Evolutionary conservation across 2,329 filamentous ascomycete genomes (phyloP).

Genomic region (Fusarium stilboides): DNA sequence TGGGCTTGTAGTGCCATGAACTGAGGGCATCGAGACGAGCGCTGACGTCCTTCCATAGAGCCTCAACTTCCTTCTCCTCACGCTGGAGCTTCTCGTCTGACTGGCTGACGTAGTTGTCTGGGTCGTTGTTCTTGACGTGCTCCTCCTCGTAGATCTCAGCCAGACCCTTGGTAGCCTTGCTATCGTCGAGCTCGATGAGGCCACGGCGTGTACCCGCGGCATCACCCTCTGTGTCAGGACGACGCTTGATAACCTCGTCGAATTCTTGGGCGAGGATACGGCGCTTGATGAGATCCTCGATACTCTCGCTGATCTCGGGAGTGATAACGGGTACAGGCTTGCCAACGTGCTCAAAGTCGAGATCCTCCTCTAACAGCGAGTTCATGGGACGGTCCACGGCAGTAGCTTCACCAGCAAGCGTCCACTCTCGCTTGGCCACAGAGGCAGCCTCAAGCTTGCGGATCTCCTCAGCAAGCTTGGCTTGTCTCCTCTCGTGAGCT

Average conservation of each 20-base stretch:
- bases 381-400: constrained; percentile 88
- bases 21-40: constrained; percentile 88
- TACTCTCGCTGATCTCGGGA: constrained; percentile 88
- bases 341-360: constrained; percentile 95
- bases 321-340: constrained; percentile 97
- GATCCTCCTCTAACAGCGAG: constrained; percentile 92
- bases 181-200: constrained; percentile 86
- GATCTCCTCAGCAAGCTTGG: constrained; percentile 90
- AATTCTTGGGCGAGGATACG: constrained; percentile 92
- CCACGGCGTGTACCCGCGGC: constrained; percentile 76
- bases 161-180: constrained; percentile 87
- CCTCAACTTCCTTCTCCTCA: constrained; percentile 86
- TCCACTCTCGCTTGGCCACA: constrained; percentile 92
- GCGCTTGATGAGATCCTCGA: constrained; percentile 94
- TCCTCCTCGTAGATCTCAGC: constrained; percentile 97
- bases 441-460: constrained; percentile 90
- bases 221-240: constrained; percentile 79
- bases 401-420: constrained; percentile 87
- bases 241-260: constrained; percentile 88
- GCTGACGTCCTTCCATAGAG: constrained; percentile 85
- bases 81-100: constrained; percentile 86
- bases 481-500: constrained; percentile 88
- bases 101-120: constrained; percentile 83
- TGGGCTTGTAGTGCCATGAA: constrained; percentile 96
- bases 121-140: constrained; percentile 83